Base-by-base conservation (phyloP, 1,284 basidiomycete species). In the Cryptococcus maquisensis region DNA sequence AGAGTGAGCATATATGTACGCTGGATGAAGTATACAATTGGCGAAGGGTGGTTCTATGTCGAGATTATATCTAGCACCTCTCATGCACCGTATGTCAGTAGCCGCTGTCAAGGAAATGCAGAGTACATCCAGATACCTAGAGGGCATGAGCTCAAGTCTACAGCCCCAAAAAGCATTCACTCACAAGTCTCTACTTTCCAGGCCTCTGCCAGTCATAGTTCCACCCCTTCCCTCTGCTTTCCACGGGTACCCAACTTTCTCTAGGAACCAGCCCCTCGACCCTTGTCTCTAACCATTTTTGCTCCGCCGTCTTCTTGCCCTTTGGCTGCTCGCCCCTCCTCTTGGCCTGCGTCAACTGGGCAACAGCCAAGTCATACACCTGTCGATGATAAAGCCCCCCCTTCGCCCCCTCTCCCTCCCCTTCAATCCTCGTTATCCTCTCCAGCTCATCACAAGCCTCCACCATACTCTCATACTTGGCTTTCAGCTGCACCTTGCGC, bases 181-280 rank as follows among this genome's bases (percentile, higher is more conserved):
- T 32, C 28, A 32, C 28, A 32, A 32, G 6, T 32, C 28, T 32
- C 54, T 63, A 55, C 39, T 64, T 55, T 1, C 48, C 46, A 26
- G 72, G 72, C 57, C 69, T 56, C 51, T 55, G 62, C 74, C 74
- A 77, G 12, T 61, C 67, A 54, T 75, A 74, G 45, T 73, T 63
- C 75, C 75, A 77, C 16, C 67, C 71, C 45, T 70, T 68, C 12
- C 64, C 70, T 55, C 64, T 67, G 32, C 67, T 76, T 62, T 78
- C 77, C 18, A 63, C 64, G 4, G 77, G 76, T 12, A 77, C 67
- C 67, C 72, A 71, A 13, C 61, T 57, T 56, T 78, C 76, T 42
- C 77, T 82, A 55, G 91, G 91, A 74, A 94, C 87, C 40, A 94
- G 72, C 0, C 90, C 90, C 52, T 86, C 84, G 64, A 89, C 81